Base-by-base conservation (phyloP, 306 rosid genomes). In the Citrullus mucosospermus region DNA sequence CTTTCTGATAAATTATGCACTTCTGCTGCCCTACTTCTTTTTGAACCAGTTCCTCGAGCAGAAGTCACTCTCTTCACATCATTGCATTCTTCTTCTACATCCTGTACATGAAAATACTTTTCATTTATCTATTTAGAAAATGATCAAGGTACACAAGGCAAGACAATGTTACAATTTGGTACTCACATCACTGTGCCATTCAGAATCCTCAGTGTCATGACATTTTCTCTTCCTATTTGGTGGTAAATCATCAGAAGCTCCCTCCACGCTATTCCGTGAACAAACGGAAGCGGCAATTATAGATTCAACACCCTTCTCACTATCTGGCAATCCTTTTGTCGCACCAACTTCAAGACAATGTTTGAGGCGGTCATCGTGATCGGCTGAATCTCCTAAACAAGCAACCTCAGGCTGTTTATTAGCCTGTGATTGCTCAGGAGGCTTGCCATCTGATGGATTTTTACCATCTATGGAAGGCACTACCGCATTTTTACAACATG, bases 1-100 rank as follows among this genome's bases (percentile, higher is more conserved):
- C 97, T 93, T 87, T 93, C 97, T 16, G 97, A 91, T 85, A 93
- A 87, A 87, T 91, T 93, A 81, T 93, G 98, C 78, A 88, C 96
- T 90, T 90, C 93, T 16, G 98, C 89, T 17, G 92, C 93, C 83
- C 98, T 90, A 82, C 85, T 86, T 90, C 93, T 86, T 86, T 91
- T 93, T 67, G 87, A 88, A 82, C 95, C 90, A 1, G 57, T 9
- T 81, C 87, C 84, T 79, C 88, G 90, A 78, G 82, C 78, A 56
- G 66, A 71, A 78, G 75, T 74, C 16, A 62, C 77, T 85, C 56
- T 90, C 79, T 90, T 91, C 55, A 79, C 84, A 75, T 87, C 91
- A 9, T 86, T 78, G 16, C 89, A 87, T 70, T 90, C 98, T 81
- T 90, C 98, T 55, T 90, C 98, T 59, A 75, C 83, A 78, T 93